Conservation (phyloP, 192 early-diverging fungal species). For the Coemansia sp. region DNA sequence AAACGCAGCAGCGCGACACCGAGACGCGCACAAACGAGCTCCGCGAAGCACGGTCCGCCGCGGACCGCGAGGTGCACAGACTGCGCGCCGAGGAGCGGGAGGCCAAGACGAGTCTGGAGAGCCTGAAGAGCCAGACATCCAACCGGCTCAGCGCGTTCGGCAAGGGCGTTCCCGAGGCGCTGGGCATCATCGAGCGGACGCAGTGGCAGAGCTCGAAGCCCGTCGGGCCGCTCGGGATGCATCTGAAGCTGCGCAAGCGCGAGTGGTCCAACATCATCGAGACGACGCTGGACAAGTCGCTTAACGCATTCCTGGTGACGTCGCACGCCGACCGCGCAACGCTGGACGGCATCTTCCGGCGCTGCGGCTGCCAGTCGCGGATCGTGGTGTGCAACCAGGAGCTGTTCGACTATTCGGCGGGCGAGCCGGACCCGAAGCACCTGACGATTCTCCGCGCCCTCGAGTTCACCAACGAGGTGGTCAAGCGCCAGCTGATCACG, state of each 20-base stretch:
- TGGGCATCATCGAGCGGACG: constrained; percentile 55
- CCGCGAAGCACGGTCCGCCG: constrained; percentile 15
- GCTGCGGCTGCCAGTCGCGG: constrained; percentile 51
- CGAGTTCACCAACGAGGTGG: constrained; percentile 65
- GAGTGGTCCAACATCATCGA: constrained; percentile 66
- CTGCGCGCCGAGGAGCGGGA: constrained; percentile 11
- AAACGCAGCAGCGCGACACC: constrained; percentile 30
- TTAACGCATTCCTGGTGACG: constrained; percentile 73
- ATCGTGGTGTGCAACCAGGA: constrained; percentile 66
- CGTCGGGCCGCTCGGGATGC: constrained; percentile 70
- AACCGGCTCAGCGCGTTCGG: constrained; percentile 77
- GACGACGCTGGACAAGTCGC: constrained; percentile 58
- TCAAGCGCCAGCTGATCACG: constrained; percentile 74
- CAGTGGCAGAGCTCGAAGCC: constrained; percentile 56
- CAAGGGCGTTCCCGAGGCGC: constrained; percentile 61
- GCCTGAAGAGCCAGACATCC: constrained; percentile 62
- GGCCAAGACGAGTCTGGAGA: constrained; percentile 37
- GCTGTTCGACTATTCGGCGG: constrained; percentile 66
- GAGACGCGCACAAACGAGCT: constrained; percentile 29
- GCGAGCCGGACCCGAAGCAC: constrained; percentile 62
- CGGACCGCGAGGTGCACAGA: constrained; percentile 5
- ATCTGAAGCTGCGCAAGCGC: constrained; percentile 60
- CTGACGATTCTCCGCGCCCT: constrained; percentile 66
- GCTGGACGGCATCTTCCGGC: constrained; percentile 58
- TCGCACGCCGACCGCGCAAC: constrained; percentile 61